Evolutionary conservation across 2,329 filamentous ascomycete genomes (phyloP).

Genomic region (Cytospora piceae): DNA sequence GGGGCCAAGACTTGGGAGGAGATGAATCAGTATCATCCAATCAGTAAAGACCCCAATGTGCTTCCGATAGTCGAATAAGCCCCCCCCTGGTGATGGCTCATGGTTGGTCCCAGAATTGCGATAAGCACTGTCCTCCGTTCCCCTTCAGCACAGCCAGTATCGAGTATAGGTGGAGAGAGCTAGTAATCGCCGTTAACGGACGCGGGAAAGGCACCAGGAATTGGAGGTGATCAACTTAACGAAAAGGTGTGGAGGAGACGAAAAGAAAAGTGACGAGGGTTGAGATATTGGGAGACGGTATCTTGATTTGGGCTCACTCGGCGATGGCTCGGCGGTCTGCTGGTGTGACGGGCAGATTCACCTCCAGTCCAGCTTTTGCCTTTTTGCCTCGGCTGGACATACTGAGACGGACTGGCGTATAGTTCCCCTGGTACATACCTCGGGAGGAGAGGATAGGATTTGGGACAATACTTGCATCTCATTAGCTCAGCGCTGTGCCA

Average conservation of each 20-base stretch:
- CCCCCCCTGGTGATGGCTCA: not conserved
- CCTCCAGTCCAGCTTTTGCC: not conserved
- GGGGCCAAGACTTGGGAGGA: slow-evolving; percentile 2
- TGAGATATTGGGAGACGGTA: not conserved
- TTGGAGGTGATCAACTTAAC: slow-evolving; percentile 14
- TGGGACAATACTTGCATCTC: not conserved
- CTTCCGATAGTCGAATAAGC: slow-evolving; percentile 8
- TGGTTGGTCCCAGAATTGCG: slow-evolving; percentile 5
- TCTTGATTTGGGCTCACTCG: slow-evolving; percentile 9
- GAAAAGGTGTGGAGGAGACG: slow-evolving; percentile 1
- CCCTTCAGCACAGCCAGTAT: slow-evolving; percentile 9
- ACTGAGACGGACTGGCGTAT: not conserved
- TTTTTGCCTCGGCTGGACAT: not conserved
- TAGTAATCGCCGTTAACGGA: slow-evolving; percentile 25
- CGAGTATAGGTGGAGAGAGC: slow-evolving; percentile 19
- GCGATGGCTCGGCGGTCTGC: slow-evolving; percentile 18
- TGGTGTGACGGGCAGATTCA: not conserved
- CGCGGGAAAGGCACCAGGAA: slow-evolving; percentile 14
- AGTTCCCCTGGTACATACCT: not conserved
- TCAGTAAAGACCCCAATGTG: not conserved
- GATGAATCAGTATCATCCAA: not conserved
- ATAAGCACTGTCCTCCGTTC: slow-evolving; percentile 17
- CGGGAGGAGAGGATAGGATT: not conserved
- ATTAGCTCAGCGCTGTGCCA: slow-evolving; percentile 10
- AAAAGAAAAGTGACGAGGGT: not conserved